Conservation (phyloP, 768 basidiomycete genomes). For the Tricholoma matsutake region DNA sequence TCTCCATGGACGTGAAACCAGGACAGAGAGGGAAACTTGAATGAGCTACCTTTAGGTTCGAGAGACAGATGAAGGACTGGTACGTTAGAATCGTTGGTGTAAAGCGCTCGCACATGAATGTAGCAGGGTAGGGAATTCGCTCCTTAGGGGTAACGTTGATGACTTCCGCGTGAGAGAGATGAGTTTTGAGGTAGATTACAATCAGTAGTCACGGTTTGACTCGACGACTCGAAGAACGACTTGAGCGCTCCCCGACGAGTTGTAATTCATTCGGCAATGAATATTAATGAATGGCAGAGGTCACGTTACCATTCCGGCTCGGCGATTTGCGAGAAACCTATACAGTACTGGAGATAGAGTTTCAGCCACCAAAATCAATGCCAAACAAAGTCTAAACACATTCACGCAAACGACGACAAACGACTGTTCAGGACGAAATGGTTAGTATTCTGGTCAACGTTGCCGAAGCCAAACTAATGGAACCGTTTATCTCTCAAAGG, state of each 20-base stretch:
- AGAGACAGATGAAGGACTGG: background rate
- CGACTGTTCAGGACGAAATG: slow-evolving; percentile 40
- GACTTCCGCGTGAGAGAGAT: too few relatives aligned
- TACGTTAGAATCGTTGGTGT: background rate
- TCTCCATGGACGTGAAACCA: background rate
- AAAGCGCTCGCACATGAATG: too few relatives aligned
- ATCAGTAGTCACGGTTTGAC: too few relatives aligned
- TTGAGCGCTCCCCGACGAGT: too few relatives aligned
- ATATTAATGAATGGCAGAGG: too few relatives aligned
- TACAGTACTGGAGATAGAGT: slow-evolving; percentile 37
- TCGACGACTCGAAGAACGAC: too few relatives aligned
- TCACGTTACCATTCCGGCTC: background rate
- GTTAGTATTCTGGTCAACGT: slow-evolving; percentile 26
- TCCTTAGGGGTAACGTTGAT: too few relatives aligned
- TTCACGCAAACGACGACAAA: slow-evolving; percentile 33
- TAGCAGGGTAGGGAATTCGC: too few relatives aligned
- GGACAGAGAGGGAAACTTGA: background rate
- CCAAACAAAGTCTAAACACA: slow-evolving; percentile 26
- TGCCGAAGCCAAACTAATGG: slow-evolving; percentile 5
- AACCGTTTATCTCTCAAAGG: slow-evolving; percentile 39
- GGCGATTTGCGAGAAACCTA: slow-evolving; percentile 27
- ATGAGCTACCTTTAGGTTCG: background rate
- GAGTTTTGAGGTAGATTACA: too few relatives aligned
- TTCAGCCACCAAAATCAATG: slow-evolving; percentile 35
- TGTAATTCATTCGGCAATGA: too few relatives aligned